Conservation (phyloP, 176 grass and related monocot species). For the Chloris gayana region DNA sequence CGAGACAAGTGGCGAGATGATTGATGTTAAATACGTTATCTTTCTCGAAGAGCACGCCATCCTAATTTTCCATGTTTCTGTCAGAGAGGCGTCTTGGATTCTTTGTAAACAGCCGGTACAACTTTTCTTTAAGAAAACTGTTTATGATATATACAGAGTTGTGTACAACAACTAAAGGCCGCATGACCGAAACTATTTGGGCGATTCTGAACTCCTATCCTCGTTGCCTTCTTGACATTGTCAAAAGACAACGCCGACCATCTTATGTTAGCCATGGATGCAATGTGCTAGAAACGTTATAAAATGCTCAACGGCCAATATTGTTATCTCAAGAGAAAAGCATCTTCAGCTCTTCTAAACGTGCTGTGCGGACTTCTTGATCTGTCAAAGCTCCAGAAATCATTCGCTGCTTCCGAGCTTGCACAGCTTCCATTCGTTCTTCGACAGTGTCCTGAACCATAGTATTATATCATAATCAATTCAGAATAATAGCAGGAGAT, state of each 20-base stretch:
- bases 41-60: neutral
- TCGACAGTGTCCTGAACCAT: constrained; percentile 72
- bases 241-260: neutral
- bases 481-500: neutral
- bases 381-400: constrained; percentile 87
- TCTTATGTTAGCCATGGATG: constrained; percentile 4
- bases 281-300: neutral
- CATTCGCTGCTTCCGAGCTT: constrained; percentile 89
- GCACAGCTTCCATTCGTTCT: constrained; percentile 87
- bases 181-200: neutral
- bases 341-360: constrained; percentile 91
- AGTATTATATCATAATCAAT: constrained; percentile 7
- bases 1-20: constrained; percentile 9
- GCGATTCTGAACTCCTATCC: neutral
- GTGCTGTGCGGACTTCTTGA: constrained; percentile 78
- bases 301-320: neutral
- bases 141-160: constrained; percentile 30
- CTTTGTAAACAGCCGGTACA: neutral
- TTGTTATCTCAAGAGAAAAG: constrained; percentile 58
- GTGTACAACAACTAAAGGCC: constrained; percentile 25
- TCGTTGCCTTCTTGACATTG: neutral
- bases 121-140: neutral
- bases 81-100: constrained; percentile 24
- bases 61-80: constrained; percentile 1
- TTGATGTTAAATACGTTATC: constrained; percentile 18